A percentile compares a stretch with the other conserved stretches of the same genome.
These are phyloP conservation scores for Tetrastigma voinierianum DNA, from an alignment of 164 flowering plant genomes.

Conservation along the genomic window DNA sequence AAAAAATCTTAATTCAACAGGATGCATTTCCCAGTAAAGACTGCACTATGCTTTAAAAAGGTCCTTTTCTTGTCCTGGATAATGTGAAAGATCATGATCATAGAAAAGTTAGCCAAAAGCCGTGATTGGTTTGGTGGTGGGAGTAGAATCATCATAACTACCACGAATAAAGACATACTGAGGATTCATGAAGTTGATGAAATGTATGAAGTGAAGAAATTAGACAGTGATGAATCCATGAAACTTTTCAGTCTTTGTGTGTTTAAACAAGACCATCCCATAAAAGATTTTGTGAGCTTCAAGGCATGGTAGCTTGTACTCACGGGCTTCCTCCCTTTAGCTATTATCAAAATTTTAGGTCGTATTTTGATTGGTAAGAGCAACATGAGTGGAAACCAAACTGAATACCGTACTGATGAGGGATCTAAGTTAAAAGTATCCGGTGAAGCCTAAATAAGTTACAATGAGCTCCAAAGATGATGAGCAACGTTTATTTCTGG, in stretches of 20 bases:
- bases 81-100: background rate
- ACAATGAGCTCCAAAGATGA: background rate
- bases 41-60: background rate
- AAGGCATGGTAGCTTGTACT: background rate
- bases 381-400: background rate
- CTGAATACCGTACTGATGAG: background rate
- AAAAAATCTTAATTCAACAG: background rate
- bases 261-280: background rate
- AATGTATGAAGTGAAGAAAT: background rate
- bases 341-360: conserved; percentile 12
- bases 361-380: background rate
- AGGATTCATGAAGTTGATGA: no score
- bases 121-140: no score
- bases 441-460: background rate
- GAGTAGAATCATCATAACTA: no score
- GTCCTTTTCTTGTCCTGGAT: conserved; percentile 5
- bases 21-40: no score
- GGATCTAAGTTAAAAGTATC: background rate
- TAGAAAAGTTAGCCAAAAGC: no score
- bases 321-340: conserved; percentile 14
- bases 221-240: conserved; percentile 4
- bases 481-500: background rate
- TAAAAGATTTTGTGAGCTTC: background rate
- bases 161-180: no score
- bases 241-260: conserved; percentile 11